Base-by-base conservation (phyloP, 257 asterid genomes). In the Fraxinus pennsylvanica region DNA sequence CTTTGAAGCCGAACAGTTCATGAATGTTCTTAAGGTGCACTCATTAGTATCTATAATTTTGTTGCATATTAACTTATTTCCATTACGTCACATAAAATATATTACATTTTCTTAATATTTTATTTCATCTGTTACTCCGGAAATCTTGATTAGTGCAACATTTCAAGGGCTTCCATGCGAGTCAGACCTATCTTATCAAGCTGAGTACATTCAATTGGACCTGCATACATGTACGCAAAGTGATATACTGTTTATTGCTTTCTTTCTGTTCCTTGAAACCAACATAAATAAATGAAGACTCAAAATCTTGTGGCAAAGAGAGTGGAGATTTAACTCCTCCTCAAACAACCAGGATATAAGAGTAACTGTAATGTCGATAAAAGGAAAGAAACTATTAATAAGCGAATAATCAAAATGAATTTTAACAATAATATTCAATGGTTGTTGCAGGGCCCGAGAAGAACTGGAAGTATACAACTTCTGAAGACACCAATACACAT, bases 11-110 rank as follows among this genome's bases (percentile, higher is more conserved):
- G 93, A 85, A 76, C 85, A 84, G 25, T 95, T 95, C 85, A 87
- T 89, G 84, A 69, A 68, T 78, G 63, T 80, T 76, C 84, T 91
- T 84, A 91, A 92, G 98, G 99, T 95, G 69, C 76, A 68, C 66
- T 33, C 63, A 66, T 77, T 30, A 68, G 68, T 38, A 30, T 57
- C 52, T 41, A 33, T 73, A 35, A 68, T 77, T 61, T 52, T 61
- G 22, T 25, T 9, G 13, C 35, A 27, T 50, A 63, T 22, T 41
- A 67, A 45, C 15, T 52, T 25, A 61, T 78, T 52, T 78, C 70
- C 65, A 47, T 59, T 71, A 80, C 71, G 74, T 72, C 73, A 69
- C 39, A 75, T 38, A 43, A 47, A 59, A 57, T 57, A n/a, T n/a
- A 57, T 32, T 43, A 21, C 76, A 41, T 68, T 73, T 47, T 76